Conservation (phyloP, 169 alveolate species). For the Neospora caninum region DNA sequence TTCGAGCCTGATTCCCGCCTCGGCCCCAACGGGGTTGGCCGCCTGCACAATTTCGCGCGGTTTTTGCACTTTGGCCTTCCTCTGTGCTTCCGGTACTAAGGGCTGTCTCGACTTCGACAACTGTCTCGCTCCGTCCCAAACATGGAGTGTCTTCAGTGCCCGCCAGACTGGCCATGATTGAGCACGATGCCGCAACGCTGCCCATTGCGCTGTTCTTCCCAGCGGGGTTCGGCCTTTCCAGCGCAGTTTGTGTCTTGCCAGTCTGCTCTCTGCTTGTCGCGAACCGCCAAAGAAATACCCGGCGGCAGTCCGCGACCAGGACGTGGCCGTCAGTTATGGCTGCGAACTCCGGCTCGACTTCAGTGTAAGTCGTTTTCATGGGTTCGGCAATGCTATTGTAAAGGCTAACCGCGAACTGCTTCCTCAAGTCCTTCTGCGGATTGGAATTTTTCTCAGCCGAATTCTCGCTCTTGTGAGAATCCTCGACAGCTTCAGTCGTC, state of each 20-base stretch:
- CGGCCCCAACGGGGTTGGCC: no score
- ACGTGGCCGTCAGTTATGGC: background rate
- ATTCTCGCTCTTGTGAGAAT: conserved; percentile 55
- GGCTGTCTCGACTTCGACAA: background rate
- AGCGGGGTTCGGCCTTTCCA: background rate
- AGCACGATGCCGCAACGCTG: background rate
- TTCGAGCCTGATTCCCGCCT: background rate
- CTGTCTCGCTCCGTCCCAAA: background rate
- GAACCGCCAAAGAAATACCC: background rate
- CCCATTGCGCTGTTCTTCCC: background rate
- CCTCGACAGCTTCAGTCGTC: conserved; percentile 75
- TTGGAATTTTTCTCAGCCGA: background rate
- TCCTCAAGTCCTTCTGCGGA: background rate
- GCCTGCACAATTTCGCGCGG: no score
- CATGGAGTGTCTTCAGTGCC: background rate
- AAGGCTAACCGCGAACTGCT: background rate
- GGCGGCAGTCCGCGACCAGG: background rate
- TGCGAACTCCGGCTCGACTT: conserved; percentile 5
- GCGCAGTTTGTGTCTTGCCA: no score
- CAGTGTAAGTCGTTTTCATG: background rate
- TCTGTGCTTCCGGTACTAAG: background rate
- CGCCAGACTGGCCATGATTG: background rate
- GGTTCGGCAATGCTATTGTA: background rate
- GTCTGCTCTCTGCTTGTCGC: background rate
- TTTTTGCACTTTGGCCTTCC: background rate